Evolutionary conservation across 2,329 filamentous ascomycete species (phyloP), one percentile per base, ranked within the genome.

Genomic region (Penicillium occitanis): DNA sequence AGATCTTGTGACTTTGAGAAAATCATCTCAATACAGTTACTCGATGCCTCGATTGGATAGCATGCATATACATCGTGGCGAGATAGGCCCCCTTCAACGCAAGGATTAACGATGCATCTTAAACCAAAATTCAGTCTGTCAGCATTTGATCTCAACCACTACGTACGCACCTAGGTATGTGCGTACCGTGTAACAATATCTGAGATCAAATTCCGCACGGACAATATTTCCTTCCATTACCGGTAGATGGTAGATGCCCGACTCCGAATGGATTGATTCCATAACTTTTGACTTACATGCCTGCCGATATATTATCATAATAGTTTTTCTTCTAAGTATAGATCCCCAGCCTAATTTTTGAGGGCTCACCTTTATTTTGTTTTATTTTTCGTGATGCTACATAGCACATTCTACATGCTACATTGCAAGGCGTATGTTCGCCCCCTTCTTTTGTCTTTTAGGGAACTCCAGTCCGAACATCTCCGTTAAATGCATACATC

Each of bases 1-100:
- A 22, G 33, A 37, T 57, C 53, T 57, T 57, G 53, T 57, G 53
- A 57, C 53, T 33, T 22, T 35, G n/a, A 35, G 51, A 55, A 30
- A 48, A 14, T 1, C 19, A 5, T 50, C 19, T 50, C 28, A 13
- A 14, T 50, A 50, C 17, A 25, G 22, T 22, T 8, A 30, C 25
- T 53, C 25, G 33, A 57, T 37, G 53, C 3, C 33, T 57, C 11
- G 19, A 57, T 57, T 22, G 33, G 33, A n/a, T 22, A 22, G n/a
- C 33, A 22, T 25, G 30, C 19, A 57, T 40, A 57, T 11, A 37
- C 19, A 25, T 57, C 33, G 53, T 57, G 53, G 53, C 53, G 33
- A 57, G 30, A 40, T 33, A n/a, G 13, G 3, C 28, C 6, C 19
- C 50, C 30, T n/a, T 6, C 53, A 22, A 40, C 11, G 53, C 53